Evolutionary conservation across 495 filamentous ascomycete genomes (phyloP), one percentile per base, ranked within the genome.

Genomic region (Cladorrhinum samala): DNA sequence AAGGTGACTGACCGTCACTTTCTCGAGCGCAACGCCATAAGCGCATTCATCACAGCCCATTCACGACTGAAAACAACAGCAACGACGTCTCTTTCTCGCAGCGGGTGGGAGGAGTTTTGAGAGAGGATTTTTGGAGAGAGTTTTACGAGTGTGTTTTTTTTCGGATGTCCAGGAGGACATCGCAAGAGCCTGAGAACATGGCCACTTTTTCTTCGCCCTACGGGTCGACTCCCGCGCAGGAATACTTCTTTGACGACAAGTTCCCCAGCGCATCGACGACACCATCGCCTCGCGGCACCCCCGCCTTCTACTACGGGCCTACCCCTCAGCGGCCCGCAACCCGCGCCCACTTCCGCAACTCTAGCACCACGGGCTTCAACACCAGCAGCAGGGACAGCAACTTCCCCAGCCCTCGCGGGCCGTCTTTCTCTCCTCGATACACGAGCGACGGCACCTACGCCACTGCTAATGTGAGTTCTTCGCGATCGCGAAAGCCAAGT

Each of bases 361-460:
- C 63, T 27, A 76, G 73, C 66, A 66, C 60, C 56, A 61, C 58
- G 53, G 58, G 59, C 40, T 46, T 43, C 48, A 46, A 14, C 49
- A 44, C 46, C 47, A 53, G 30, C 36, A 56, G 52, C 41, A 52
- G 52, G 36, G 41, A 27, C 54, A 45, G 9, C 53, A 58, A 53
- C 58, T 65, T 50, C 36, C 52, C 49, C 53, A 71, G 66, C 54
- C 68, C 70, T 54, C 66, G 68, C 51, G 57, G 65, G 27, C 66
- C 71, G 53, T 66, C 68, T 43, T 65, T 74, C 61, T 78, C 75
- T 5, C 75, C 75, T 38, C 72, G 75, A 49, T 77, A 73, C 56
- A 76, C 68, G 51, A 80, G 73, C 60, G 78, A 76, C 59, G 79
- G 79, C 65, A 64, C 79, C 50, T 78, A 78, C 67, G 74, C 72